phyloP scores from a whole-genome alignment of 2,329 filamentous ascomycete species.

The Colletotrichum sp. region DNA sequence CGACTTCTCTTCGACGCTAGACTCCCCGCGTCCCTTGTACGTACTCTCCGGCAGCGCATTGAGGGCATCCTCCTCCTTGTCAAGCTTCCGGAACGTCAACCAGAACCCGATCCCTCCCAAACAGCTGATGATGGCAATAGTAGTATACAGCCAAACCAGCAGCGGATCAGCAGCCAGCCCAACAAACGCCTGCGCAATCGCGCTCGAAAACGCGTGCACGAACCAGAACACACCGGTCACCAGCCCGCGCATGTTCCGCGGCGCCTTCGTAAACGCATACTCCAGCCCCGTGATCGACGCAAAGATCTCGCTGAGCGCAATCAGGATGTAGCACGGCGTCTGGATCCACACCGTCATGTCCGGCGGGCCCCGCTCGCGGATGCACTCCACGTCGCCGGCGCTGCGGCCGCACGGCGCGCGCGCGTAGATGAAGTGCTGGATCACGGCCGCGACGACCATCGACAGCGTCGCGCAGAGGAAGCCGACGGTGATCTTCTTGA shows the following conservation, averaged over 20 bases:
- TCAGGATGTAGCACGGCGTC: constrained; percentile 35
- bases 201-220: constrained; percentile 62
- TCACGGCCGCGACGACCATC: constrained; percentile 37
- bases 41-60: constrained; percentile 53
- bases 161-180: constrained; percentile 50
- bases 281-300: constrained; percentile 53
- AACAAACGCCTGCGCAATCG: constrained; percentile 55
- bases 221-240: constrained; percentile 62
- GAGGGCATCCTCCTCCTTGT: constrained; percentile 64
- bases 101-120: constrained; percentile 65
- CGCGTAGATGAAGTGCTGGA: constrained; percentile 57
- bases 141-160: constrained; percentile 69
- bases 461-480: constrained; percentile 29
- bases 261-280: constrained; percentile 69
- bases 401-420: constrained; percentile 55
- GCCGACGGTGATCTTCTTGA: constrained; percentile 63
- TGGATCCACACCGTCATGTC: constrained; percentile 62
- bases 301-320: constrained; percentile 33
- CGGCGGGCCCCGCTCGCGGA: constrained; percentile 31
- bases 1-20: neutral
- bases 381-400: constrained; percentile 45
- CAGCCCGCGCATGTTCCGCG: constrained; percentile 67
- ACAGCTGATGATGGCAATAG: constrained; percentile 62
- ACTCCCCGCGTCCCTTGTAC: neutral
- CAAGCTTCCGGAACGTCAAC: constrained; percentile 60